These are phyloP conservation scores for Quercus gilva DNA, from an alignment of 306 rosid species.

Conservation along the genomic window DNA sequence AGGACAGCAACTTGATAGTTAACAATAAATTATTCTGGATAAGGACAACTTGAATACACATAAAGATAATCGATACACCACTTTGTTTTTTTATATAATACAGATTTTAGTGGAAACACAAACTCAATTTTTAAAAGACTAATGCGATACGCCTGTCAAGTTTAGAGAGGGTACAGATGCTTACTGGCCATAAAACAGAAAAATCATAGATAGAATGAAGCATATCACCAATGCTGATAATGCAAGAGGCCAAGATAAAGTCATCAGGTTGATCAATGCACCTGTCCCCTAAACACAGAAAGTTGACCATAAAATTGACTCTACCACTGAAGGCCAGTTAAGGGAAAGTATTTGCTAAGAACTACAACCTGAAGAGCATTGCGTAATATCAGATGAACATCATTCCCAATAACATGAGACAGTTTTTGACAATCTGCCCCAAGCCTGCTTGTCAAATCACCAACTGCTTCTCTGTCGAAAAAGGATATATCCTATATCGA, in stretches of 20 bases:
- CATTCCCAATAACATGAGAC: constrained; percentile 58
- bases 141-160: background rate
- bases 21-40: background rate
- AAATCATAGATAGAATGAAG: constrained; percentile 49
- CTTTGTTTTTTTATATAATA: background rate
- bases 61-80: background rate
- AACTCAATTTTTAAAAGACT: background rate
- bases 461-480: constrained; percentile 70
- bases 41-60: background rate
- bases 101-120: background rate
- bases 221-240: constrained; percentile 70
- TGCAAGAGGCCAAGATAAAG: constrained; percentile 80
- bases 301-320: constrained; percentile 7
- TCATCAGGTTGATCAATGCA: constrained; percentile 66
- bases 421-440: constrained; percentile 74
- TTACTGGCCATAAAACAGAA: constrained; percentile 63
- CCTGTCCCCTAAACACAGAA: constrained; percentile 67
- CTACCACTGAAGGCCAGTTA: constrained; percentile 6
- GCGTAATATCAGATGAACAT: constrained; percentile 60
- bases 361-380: constrained; percentile 58
- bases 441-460: constrained; percentile 80
- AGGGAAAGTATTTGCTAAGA: constrained; percentile 6
- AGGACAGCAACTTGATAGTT: background rate
- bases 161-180: constrained; percentile 27
- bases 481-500: constrained; percentile 62